A percentile compares a stretch with the other conserved stretches of the same genome.
phyloP scores from a whole-genome alignment of 1,284 basidiomycete species.

The Melampsora americana region DNA sequence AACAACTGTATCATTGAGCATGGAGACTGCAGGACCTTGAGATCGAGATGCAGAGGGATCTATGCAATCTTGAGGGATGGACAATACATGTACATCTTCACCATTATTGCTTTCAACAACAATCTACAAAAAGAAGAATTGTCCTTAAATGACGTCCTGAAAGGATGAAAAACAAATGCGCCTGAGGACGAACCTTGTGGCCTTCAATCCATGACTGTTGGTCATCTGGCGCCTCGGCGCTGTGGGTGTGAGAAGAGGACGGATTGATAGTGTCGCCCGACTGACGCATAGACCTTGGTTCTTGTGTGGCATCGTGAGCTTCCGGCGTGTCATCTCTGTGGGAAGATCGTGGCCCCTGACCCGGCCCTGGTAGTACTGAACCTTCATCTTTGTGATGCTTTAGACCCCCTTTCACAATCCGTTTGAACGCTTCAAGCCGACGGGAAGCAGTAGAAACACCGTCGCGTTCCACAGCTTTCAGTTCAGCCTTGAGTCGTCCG shows the following conservation, averaged over 20 bases:
- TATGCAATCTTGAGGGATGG: not conserved
- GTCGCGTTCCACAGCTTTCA: not conserved
- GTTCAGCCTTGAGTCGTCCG: not conserved
- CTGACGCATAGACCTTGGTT: not conserved
- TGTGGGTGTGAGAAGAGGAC: not conserved
- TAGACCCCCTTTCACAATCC: constrained; percentile 3
- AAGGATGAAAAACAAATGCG: not conserved
- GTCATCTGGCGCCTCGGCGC: not conserved
- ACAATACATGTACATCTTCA: constrained; percentile 14
- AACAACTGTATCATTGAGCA: not conserved
- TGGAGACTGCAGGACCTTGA: constrained; percentile 7
- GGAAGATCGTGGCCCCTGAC: constrained; percentile 6
- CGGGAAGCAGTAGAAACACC: constrained; percentile 3
- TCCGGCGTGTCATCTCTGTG: not conserved
- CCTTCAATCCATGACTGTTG: constrained; percentile 26
- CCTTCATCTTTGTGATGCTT: not conserved
- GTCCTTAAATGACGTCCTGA: not conserved
- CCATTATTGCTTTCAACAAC: constrained; percentile 34
- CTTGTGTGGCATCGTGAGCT: too few species aligned
- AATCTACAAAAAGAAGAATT: constrained; percentile 10
- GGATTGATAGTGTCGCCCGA: not conserved
- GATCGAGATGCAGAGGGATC: not conserved
- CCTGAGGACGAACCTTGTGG: constrained; percentile 1
- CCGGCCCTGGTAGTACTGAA: constrained; percentile 16
- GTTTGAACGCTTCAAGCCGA: constrained; percentile 20